Base-by-base conservation (phyloP, 163 green algal genomes). In the Smithsoniella earleae region DNA sequence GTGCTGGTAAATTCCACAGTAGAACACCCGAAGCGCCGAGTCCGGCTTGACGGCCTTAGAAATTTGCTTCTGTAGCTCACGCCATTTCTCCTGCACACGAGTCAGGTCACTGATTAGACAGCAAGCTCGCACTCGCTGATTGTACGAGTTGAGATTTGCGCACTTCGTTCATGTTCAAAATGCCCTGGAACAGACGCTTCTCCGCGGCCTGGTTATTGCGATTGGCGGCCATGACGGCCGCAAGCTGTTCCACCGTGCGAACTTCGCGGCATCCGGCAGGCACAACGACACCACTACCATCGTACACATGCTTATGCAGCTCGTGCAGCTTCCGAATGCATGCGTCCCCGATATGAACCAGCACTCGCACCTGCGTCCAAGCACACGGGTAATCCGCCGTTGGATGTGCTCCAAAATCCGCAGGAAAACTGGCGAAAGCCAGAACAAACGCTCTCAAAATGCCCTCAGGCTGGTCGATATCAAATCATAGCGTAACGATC, bases 131-230 rank as follows among this genome's bases (percentile, higher is more conserved):
- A 54, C 44, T 25, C 44, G 44, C 18, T 54, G 44, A 25, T 54
- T 54, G 44, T 54, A 18, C n/a, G n/a, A n/a, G n/a, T n/a, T n/a
- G n/a, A n/a, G n/a, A n/a, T n/a, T n/a, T n/a, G n/a, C 58, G 58
- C 58, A 69, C 58, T 33, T 69, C 58, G 58, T 69, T 69, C 58
- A 69, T 69, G 58, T 69, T 69, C 30, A 69, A 31, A 31, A 69
- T 69, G 58, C 58, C 58, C 25, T 69, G 58, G 58, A 38, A 69
- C 1, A 69, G 58, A 18, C 34, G 31, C 58, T 69, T 69, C 58
- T 69, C 58, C 27, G n/a, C 58, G n/a, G 25, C 43, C n/a, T 69
- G 58, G 58, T 34, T 69, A 31, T 34, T 36, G 27, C 34, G 58
- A 31, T 69, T 69, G n/a, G 58, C 58, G n/a, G 27, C 27, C n/a